phyloP scores from a whole-genome alignment of 768 basidiomycete species.

The Kwoniella botswanensis region DNA sequence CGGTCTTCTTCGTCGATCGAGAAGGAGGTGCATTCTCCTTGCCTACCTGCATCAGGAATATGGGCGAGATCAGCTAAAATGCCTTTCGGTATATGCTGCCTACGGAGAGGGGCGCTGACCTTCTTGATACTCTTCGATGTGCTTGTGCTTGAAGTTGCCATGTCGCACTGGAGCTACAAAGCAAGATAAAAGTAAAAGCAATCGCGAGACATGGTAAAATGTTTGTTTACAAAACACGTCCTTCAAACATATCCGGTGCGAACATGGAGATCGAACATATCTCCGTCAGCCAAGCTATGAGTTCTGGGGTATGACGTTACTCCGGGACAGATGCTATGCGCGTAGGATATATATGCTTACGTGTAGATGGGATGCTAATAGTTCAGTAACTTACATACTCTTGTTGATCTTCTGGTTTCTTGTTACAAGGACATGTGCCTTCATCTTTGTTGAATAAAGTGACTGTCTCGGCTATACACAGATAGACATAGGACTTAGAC shows the following conservation, averaged over 20 bases:
- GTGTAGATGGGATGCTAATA: neutral
- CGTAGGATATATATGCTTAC: neutral
- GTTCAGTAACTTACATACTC: neutral
- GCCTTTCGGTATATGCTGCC: too few species aligned
- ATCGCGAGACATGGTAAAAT: too few species aligned
- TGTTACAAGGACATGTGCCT: slow-evolving; percentile 5
- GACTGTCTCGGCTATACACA: slow-evolving; percentile 1
- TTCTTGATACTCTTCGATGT: slow-evolving; percentile 2
- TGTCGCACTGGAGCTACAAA: neutral
- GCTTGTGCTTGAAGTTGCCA: neutral
- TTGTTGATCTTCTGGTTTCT: neutral
- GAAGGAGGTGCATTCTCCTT: slow-evolving; percentile 47
- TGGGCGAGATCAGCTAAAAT: neutral
- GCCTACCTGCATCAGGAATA: slow-evolving; percentile 17
- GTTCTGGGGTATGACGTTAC: neutral
- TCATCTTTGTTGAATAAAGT: neutral
- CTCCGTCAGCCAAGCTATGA: neutral
- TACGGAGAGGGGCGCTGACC: neutral
- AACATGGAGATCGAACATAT: neutral
- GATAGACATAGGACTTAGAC: neutral
- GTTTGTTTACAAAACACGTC: slow-evolving; percentile 7
- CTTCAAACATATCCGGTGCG: neutral
- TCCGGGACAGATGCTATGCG: too few species aligned
- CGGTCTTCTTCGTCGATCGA: slow-evolving; percentile 7
- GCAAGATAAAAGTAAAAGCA: neutral